Evolutionary conservation across 2,329 filamentous ascomycete species (phyloP).

Genomic region (Sporothrix euskadiensis): DNA sequence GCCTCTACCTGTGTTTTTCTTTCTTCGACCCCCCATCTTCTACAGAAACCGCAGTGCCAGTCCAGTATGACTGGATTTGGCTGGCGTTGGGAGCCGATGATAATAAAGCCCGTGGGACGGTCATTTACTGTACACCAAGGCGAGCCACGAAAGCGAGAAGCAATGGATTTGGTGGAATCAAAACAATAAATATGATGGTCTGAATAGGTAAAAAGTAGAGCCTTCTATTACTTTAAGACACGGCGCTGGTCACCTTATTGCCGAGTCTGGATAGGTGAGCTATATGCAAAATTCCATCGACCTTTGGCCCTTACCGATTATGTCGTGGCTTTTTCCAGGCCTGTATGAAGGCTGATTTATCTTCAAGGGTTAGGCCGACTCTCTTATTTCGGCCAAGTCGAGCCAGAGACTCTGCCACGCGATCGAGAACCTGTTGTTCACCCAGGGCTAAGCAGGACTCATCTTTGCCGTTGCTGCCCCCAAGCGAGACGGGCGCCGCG

Average conservation of each 20-base stretch:
- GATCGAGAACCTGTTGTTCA: slow-evolving; percentile 72
- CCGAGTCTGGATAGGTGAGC: neutral
- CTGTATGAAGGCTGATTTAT: slow-evolving; percentile 80
- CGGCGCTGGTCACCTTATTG: neutral
- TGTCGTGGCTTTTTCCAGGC: slow-evolving; percentile 55
- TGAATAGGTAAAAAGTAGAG: too few relatives aligned
- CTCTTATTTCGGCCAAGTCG: slow-evolving; percentile 83
- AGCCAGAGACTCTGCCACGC: slow-evolving; percentile 82
- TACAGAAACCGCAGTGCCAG: neutral
- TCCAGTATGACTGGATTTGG: too few relatives aligned
- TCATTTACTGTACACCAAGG: too few relatives aligned
- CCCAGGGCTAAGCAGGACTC: slow-evolving; percentile 45
- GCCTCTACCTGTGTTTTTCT: too few relatives aligned
- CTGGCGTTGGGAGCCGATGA: too few relatives aligned
- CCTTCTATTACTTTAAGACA: neutral
- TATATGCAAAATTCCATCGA: neutral
- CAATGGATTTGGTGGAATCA: too few relatives aligned
- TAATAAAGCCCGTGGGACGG: too few relatives aligned
- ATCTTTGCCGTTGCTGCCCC: neutral
- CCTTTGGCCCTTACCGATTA: slow-evolving; percentile 34
- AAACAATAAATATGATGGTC: too few relatives aligned
- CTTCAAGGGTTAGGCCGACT: slow-evolving; percentile 77
- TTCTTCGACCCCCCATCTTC: neutral
- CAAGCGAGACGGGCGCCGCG: neutral
- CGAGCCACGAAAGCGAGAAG: too few relatives aligned